Conservation (phyloP, 176 grass and related monocot genomes). For the Stipa capillata region DNA sequence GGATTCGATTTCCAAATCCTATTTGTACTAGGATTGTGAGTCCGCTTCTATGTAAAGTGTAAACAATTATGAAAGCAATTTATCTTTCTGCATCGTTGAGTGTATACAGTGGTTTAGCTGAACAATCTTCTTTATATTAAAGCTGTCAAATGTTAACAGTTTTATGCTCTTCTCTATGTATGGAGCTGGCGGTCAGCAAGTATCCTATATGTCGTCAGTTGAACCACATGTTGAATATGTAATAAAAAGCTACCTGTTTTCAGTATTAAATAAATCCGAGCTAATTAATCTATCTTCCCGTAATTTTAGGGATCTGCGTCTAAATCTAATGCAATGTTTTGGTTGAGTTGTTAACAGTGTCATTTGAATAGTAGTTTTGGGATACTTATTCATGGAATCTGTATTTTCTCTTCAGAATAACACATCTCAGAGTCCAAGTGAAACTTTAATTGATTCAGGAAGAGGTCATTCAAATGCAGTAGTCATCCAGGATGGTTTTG, state of each 20-base stretch:
- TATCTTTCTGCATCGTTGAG: too few species aligned
- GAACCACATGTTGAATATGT: neutral
- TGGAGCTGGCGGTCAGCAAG: too few species aligned
- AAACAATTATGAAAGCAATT: constrained; percentile 23
- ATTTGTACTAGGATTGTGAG: neutral
- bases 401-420: constrained; percentile 38
- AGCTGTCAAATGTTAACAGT: too few species aligned
- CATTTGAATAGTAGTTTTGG: constrained; percentile 6
- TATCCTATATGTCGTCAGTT: neutral
- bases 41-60: neutral
- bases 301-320: neutral
- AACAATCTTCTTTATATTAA: too few species aligned
- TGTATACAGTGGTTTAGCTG: too few species aligned
- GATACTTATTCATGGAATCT: constrained; percentile 4
- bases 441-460: constrained; percentile 40
- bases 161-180: too few species aligned
- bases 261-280: too few species aligned
- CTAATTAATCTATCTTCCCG: neutral
- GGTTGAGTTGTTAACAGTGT: constrained; percentile 1
- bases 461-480: constrained; percentile 34
- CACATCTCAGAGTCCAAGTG: constrained; percentile 29
- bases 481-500: constrained; percentile 23
- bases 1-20: neutral
- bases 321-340: constrained; percentile 3
- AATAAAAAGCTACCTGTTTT: neutral